These are phyloP conservation scores for Solanum dulcamara DNA, from an alignment of 257 asterid species.

Conservation along the genomic window DNA sequence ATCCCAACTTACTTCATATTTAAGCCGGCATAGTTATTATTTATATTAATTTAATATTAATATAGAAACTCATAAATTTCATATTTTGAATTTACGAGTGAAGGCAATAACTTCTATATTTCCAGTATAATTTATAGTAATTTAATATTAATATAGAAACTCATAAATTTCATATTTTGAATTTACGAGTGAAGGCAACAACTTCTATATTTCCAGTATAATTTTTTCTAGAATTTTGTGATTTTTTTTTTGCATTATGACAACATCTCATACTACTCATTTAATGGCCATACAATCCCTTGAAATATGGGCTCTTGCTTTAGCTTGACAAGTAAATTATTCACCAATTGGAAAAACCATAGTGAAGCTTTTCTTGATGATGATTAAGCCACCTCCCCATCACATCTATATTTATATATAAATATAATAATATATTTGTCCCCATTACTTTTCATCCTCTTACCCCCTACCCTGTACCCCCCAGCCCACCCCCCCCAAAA, in stretches of 20 bases:
- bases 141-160: neutral
- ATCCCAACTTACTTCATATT: neutral
- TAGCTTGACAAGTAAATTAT: neutral
- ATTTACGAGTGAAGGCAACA: neutral
- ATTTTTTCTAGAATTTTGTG: neutral
- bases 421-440: neutral
- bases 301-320: neutral
- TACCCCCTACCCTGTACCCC: neutral
- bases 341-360: neutral
- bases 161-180: neutral
- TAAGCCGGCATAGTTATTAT: neutral
- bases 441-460: neutral
- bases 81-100: neutral
- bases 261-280: neutral
- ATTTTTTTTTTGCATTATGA: neutral
- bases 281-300: neutral
- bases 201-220: neutral
- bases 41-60: neutral
- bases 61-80: neutral
- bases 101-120: neutral
- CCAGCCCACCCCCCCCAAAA: neutral
- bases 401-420: neutral
- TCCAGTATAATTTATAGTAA: neutral
- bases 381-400: constrained; percentile 14
- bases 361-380: neutral